A percentile compares a stretch with the other conserved stretches of the same genome.
These are phyloP conservation scores for Mycena olivaceomarginata DNA, from an alignment of 768 basidiomycete genomes.

Conservation along the genomic window DNA sequence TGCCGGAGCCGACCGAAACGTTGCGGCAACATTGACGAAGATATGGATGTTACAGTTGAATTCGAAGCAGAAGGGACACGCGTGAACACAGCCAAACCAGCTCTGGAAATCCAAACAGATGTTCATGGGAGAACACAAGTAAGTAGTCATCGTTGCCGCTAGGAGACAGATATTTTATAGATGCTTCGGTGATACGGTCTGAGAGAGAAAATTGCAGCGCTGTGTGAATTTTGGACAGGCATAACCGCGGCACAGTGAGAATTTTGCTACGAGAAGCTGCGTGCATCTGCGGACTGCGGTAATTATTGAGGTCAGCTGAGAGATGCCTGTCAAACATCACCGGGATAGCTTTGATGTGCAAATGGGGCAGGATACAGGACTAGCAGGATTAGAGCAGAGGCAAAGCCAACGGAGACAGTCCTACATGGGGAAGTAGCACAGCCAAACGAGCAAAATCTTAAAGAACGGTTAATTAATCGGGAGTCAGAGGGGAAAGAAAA, in stretches of 20 bases:
- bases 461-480: neutral
- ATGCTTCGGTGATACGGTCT: neutral
- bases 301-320: neutral
- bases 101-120: neutral
- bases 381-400: neutral
- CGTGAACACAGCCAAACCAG: neutral
- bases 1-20: too few species aligned
- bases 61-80: too few species aligned
- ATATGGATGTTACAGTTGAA: too few species aligned
- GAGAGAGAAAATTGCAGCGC: neutral
- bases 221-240: neutral
- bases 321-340: neutral
- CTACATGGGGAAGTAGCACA: neutral
- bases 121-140: neutral
- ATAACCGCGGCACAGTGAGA: slow-evolving; percentile 1
- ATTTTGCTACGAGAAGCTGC: neutral
- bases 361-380: neutral
- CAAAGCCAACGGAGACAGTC: neutral
- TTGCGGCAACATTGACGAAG: too few species aligned
- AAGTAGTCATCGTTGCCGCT: neutral
- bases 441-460: neutral
- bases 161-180: slow-evolving; percentile 4
- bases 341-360: neutral
- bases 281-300: slow-evolving; percentile 1
- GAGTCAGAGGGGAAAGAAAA: slow-evolving; percentile 2